A percentile compares a stretch with the other conserved stretches of the same genome.
Evolutionary conservation across 768 basidiomycete genomes (phyloP).

Genomic region (Mycena metata): DNA sequence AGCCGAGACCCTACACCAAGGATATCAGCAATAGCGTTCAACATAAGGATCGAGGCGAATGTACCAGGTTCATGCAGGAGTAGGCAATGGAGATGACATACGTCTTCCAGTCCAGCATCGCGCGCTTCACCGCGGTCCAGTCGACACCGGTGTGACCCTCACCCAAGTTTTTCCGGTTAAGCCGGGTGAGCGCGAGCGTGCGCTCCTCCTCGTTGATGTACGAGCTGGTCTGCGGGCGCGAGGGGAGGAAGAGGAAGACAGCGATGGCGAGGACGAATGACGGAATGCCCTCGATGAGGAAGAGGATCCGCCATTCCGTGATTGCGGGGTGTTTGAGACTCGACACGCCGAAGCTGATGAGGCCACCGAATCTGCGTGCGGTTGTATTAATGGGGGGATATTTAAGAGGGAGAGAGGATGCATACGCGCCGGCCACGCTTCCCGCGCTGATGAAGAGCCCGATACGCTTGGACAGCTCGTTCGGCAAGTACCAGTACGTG

Average conservation of each 20-base stretch:
- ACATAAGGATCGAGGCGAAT: not conserved
- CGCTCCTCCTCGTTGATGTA: slow-evolving; percentile 26
- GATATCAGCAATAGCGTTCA: not conserved
- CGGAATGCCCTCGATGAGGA: slow-evolving; percentile 36
- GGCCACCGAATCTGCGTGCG: slow-evolving; percentile 25
- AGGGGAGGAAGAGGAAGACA: slow-evolving; percentile 33
- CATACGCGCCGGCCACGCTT: slow-evolving; percentile 28
- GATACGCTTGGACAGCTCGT: slow-evolving; percentile 34
- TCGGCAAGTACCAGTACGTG: slow-evolving; percentile 33
- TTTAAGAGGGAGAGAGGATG: not conserved
- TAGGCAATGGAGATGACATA: slow-evolving; percentile 21
- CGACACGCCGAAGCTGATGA: slow-evolving; percentile 27
- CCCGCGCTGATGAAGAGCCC: slow-evolving; percentile 35
- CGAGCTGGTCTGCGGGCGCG: slow-evolving; percentile 23
- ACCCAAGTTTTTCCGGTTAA: slow-evolving; percentile 27
- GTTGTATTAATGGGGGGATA: not conserved
- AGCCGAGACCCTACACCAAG: slow-evolving; percentile 13
- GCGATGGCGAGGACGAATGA: slow-evolving; percentile 25
- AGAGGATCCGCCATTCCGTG: slow-evolving; percentile 28
- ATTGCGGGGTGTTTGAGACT: slow-evolving; percentile 17
- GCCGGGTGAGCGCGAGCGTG: slow-evolving; percentile 23
- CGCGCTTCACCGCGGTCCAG: slow-evolving; percentile 18
- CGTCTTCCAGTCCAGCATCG: slow-evolving; percentile 29
- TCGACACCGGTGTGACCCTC: slow-evolving; percentile 34
- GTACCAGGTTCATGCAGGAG: slow-evolving; percentile 28